Base-by-base conservation (phyloP, 768 basidiomycete genomes). In the Guyanaporus albipodus region DNA sequence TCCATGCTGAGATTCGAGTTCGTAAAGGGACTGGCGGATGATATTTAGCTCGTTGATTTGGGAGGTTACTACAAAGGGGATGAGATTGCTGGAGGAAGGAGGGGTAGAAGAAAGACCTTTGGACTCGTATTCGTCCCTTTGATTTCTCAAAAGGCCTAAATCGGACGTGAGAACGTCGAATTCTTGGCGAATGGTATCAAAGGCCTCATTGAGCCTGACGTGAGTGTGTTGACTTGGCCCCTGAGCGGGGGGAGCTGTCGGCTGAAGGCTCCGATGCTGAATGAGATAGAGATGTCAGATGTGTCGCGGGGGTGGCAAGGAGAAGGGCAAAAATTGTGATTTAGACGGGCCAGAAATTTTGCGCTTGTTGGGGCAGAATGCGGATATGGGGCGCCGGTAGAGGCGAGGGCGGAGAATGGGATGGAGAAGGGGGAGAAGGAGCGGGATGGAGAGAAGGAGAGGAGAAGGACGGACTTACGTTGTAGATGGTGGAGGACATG, bases 11-110 rank as follows among this genome's bases (percentile, higher is more conserved):
- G 82, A 71, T 64, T 99, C 95, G 45, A 99, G 83, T 54, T 97
- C 92, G 61, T 93, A 94, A 10, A 97, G 75, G 2, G 87, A 82
- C 59, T 91, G 85, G 28, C 92, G 81, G 59, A 99, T 92, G 61
- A 85, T 82, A 55, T 86, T 88, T 44, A 97, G 73, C 63, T 98
- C 95, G 63, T 83, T 87, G 52, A 97, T 83, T 68, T 98, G 95
- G 22, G 75, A 74, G 5, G 78, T 76, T 39, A 91, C 90, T 91
- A 62, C 1, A 19, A 22, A 40, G 9, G 42, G 4, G 41, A 48
- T 59, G 45, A 54, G 49, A 32, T 32, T 43, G 41, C n/a, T 29
- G 39, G 28, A 44, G n/a, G 6, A 21, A 36, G 44, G 23, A n/a
- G 50, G 38, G 19, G 21, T 8, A 15, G 37, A 34, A 32, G 37